These are phyloP conservation scores for Daldinia sp. DNA, from an alignment of 2,329 filamentous ascomycete genomes.

Conservation along the genomic window DNA sequence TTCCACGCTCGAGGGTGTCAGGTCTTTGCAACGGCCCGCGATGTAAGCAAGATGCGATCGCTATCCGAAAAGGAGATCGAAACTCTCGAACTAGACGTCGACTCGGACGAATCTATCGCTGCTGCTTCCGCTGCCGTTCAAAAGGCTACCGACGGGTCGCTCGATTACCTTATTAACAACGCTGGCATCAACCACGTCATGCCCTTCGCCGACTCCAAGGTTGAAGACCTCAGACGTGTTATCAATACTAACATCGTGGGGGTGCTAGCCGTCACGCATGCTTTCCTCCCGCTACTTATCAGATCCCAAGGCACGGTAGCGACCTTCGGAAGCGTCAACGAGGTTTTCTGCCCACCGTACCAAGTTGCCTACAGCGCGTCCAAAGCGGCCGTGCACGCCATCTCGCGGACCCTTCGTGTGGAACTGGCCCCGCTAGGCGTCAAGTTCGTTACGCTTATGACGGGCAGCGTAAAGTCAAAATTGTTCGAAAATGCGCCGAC, in stretches of 20 bases:
- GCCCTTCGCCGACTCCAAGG: constrained; percentile 38
- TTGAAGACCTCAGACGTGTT: constrained; percentile 34
- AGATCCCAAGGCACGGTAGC: constrained; percentile 38
- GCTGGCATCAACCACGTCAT: constrained; percentile 39
- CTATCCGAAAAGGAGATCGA: constrained; percentile 41
- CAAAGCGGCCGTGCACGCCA: constrained; percentile 44
- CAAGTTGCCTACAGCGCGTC: constrained; percentile 45
- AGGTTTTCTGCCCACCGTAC: constrained; percentile 45
- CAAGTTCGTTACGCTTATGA: constrained; percentile 44
- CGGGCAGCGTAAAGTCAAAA: constrained; percentile 44
- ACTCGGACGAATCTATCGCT: constrained; percentile 40
- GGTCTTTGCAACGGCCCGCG: constrained; percentile 47
- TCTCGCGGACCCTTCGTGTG: constrained; percentile 41
- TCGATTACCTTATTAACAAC: constrained; percentile 45
- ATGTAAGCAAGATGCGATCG: constrained; percentile 37
- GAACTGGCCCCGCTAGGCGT: constrained; percentile 48
- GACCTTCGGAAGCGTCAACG: constrained; percentile 44
- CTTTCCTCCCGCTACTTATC: constrained; percentile 46
- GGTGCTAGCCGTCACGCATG: constrained; percentile 46
- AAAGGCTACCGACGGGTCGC: constrained; percentile 18
- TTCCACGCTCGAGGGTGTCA: constrained; percentile 43
- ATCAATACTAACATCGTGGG: constrained; percentile 45
- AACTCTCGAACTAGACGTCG: constrained; percentile 45
- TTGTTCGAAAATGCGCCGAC: constrained; percentile 42
- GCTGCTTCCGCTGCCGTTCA: constrained; percentile 30